Percentiles rank a stretch among this genome's conserved stretches.
Conservation (phyloP, 441 rosid genomes). For the Populus hybrid region DNA sequence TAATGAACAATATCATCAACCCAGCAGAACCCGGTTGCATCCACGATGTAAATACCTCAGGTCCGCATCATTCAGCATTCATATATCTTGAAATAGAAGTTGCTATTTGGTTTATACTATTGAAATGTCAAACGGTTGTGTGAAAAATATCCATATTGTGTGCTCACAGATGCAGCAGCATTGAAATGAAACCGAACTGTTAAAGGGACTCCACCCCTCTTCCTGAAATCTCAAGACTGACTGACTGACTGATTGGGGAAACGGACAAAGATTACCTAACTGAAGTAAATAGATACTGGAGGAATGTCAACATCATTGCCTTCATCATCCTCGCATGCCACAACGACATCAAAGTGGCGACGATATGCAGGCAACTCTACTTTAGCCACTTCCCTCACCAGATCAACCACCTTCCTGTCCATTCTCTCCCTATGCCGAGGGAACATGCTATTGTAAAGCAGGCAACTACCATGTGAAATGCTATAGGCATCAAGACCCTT, state of each 20-base stretch:
- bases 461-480: constrained; percentile 79
- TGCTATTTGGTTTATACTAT: neutral
- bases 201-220: neutral
- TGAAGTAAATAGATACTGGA: constrained; percentile 63
- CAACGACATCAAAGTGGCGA: constrained; percentile 69
- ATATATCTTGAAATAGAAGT: neutral
- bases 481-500: constrained; percentile 83
- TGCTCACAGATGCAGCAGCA: neutral
- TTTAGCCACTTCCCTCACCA: constrained; percentile 83
- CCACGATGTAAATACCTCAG: neutral
- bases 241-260: neutral
- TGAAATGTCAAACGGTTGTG: neutral
- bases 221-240: neutral
- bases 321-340: constrained; percentile 92
- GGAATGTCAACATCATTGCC: constrained; percentile 90
- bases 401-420: constrained; percentile 83
- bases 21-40: neutral
- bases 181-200: neutral
- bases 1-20: neutral
- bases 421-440: constrained; percentile 75
- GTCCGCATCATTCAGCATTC: neutral
- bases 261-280: neutral
- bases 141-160: neutral
- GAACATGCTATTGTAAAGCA: constrained; percentile 78
- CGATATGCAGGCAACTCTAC: constrained; percentile 68